Evolutionary conservation across 495 filamentous ascomycete genomes (phyloP).

Genomic region (Aspergillus haitiensis): DNA sequence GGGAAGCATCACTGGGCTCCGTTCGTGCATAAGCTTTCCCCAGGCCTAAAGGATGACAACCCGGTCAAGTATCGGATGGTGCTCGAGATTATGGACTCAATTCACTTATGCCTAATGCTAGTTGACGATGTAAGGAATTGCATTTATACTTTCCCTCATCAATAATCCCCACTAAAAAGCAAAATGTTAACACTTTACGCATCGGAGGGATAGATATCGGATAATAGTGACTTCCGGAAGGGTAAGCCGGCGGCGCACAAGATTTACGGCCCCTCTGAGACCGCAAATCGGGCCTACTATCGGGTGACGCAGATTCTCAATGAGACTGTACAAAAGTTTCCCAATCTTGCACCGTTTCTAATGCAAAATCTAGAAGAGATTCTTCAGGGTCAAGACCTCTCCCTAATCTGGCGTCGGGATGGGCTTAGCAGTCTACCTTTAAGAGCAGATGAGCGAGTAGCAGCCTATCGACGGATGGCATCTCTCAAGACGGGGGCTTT

Average conservation of each 20-base stretch:
- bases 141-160: not conserved
- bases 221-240: slow-evolving; percentile 34
- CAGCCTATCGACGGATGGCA: slow-evolving; percentile 25
- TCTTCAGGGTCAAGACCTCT: slow-evolving; percentile 35
- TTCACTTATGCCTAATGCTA: slow-evolving; percentile 36
- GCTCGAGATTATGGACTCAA: slow-evolving; percentile 33
- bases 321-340: slow-evolving; percentile 22
- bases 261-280: slow-evolving; percentile 33
- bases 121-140: slow-evolving; percentile 32
- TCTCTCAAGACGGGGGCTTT: slow-evolving; percentile 28
- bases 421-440: slow-evolving; percentile 25
- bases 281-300: slow-evolving; percentile 34
- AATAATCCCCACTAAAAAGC: not conserved
- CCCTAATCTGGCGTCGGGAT: slow-evolving; percentile 36
- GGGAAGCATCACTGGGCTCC: slow-evolving; percentile 31
- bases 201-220: slow-evolving; percentile 22
- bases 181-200: not conserved
- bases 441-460: slow-evolving; percentile 12
- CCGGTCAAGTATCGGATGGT: slow-evolving; percentile 26
- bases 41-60: slow-evolving; percentile 25
- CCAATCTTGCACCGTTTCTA: slow-evolving; percentile 25
- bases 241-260: slow-evolving; percentile 32
- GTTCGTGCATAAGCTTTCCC: slow-evolving; percentile 29
- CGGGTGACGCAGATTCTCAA: slow-evolving; percentile 28
- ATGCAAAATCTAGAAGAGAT: slow-evolving; percentile 31